Base-by-base conservation (phyloP, 352 stramenopile genomes). In the Plasmopara muralis region DNA sequence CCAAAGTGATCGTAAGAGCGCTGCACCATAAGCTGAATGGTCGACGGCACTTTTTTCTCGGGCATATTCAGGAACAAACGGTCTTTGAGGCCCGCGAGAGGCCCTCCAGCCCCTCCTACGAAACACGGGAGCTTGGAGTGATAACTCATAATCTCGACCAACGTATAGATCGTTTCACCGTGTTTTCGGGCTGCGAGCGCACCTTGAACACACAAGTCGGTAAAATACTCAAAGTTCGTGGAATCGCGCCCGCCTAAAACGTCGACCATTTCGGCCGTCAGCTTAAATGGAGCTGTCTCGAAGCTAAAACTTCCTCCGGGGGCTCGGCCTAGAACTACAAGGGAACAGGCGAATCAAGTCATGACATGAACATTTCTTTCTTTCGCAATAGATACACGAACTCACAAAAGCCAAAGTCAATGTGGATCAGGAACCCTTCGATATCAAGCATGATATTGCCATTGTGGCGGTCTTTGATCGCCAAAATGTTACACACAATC, bases 381-480 rank as follows among this genome's bases (percentile, higher is more conserved):
- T 10, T 28, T 14, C 7, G 9, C 14, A 29, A 33, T n/a, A 16
- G 5, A 13, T 34, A 28, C 12, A 50, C 30, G 1, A 8, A 82
- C 73, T 43, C 76, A 90, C 80, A 88, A 69, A 99, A 99, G 29
- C 97, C 97, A 83, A 99, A 99, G 71, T 99, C 97, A 66, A 99
- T 99, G 74, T 99, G 95, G 33, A 99, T 87, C 20, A 99, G 72
- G 59, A 97, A 94, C 5, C 96, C 96, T 55, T 95, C 78, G 12
- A 89, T 92, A 61, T 99, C 96, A 45, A 99, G 91, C 83, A 99
- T 95, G 53, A 99, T 98, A 66, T 99, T 99, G 38, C 96, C 97
- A 64, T 99, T 99, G 80, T 99, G 97, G 6, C 96, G 84, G 68
- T 99, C 97, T 62, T 99, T 99, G 64, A 99, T 86, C 12, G 91